Evolutionary conservation across 2,329 filamentous ascomycete species (phyloP).

Genomic region (Aureobasidium sp.): DNA sequence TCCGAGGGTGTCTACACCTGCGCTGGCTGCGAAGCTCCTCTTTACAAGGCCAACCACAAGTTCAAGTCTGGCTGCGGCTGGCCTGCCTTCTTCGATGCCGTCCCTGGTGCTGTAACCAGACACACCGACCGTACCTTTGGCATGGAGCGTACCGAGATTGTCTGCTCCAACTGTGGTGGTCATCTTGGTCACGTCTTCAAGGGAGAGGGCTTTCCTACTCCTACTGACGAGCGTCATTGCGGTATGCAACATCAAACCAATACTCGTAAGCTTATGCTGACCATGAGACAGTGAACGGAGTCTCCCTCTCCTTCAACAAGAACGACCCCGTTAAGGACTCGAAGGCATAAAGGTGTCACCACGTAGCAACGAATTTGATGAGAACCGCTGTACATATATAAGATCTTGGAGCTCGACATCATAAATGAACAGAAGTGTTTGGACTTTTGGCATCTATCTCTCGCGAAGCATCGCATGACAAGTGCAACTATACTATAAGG

Average conservation of each 20-base stretch:
- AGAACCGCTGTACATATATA: neutral
- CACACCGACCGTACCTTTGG: conserved; percentile 71
- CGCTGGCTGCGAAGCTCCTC: conserved; percentile 74
- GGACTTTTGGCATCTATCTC: neutral
- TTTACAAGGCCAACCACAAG: conserved; percentile 91
- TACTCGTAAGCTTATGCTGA: neutral
- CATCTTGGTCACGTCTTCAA: conserved; percentile 90
- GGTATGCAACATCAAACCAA: conserved; percentile 29
- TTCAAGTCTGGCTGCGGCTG: conserved; percentile 96
- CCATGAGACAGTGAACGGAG: conserved; percentile 58
- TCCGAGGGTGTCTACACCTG: conserved; percentile 74
- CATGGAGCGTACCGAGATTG: conserved; percentile 85
- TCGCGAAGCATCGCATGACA: too few relatives aligned
- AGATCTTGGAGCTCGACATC: neutral
- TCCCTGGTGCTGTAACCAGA: conserved; percentile 81
- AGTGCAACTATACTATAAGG: too few relatives aligned
- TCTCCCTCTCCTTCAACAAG: conserved; percentile 77
- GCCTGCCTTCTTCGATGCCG: conserved; percentile 95
- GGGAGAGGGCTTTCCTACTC: conserved; percentile 74
- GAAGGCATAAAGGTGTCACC: neutral
- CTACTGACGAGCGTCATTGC: conserved; percentile 93
- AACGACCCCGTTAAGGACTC: conserved; percentile 45
- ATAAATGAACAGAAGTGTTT: neutral
- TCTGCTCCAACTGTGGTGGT: conserved; percentile 89
- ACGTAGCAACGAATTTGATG: neutral